Conservation (phyloP, 495 filamentous ascomycete genomes). For the Talaromyces stipitatus region DNA sequence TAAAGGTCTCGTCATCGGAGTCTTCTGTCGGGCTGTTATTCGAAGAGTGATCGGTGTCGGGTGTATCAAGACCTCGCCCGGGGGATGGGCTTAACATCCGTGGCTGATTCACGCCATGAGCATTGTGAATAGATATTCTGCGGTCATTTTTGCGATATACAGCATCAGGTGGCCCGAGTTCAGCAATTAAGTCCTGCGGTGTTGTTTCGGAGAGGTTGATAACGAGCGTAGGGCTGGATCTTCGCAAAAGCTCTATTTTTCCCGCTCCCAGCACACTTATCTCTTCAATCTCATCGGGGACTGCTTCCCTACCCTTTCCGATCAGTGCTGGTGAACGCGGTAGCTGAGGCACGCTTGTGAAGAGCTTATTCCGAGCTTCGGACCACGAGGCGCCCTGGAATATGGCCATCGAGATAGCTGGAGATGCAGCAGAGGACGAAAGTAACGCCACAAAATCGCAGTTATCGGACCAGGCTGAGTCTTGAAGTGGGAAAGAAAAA, state of each 20-base stretch:
- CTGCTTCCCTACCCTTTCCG: conserved; percentile 54
- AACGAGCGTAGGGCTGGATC: conserved; percentile 49
- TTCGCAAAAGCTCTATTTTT: conserved; percentile 64
- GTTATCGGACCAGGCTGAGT: conserved; percentile 67
- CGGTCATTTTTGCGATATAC: conserved; percentile 92
- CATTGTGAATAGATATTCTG: conserved; percentile 75
- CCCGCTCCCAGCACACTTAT: conserved; percentile 69
- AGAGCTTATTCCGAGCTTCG: conserved; percentile 65
- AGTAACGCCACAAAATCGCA: conserved; percentile 83
- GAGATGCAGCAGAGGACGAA: conserved; percentile 64
- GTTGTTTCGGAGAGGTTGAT: conserved; percentile 75
- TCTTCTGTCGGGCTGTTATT: conserved; percentile 70
- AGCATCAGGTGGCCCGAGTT: conserved; percentile 89
- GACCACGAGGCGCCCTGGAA: conserved; percentile 87
- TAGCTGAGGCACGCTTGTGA: conserved; percentile 62
- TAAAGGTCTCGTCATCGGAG: conserved; percentile 54
- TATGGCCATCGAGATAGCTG: conserved; percentile 76
- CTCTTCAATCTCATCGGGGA: conserved; percentile 73
- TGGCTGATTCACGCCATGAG: conserved; percentile 32
- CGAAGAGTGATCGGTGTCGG: conserved; percentile 78
- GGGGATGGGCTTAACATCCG: conserved; percentile 29
- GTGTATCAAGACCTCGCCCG: conserved; percentile 34
- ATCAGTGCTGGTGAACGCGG: conserved; percentile 50
- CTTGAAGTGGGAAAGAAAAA: conserved; percentile 77
- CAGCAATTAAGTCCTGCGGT: conserved; percentile 80